Conservation (phyloP, 192 early-diverging fungal species). For the Backusella luteola region DNA sequence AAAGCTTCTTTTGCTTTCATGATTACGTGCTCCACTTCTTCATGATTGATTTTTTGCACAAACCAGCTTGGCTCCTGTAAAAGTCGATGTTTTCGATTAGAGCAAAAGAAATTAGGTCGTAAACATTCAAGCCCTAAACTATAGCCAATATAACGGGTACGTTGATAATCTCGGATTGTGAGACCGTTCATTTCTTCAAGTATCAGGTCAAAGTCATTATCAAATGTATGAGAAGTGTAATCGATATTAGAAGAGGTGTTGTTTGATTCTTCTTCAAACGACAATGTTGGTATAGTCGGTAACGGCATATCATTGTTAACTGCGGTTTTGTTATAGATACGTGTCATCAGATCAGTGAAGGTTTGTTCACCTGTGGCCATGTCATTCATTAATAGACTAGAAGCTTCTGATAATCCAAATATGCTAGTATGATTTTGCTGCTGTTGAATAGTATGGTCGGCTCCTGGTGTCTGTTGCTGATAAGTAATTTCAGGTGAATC, state of each 20-base stretch:
- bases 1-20: conserved; percentile 16
- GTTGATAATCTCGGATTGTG: conserved; percentile 61
- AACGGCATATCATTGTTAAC: too few relatives aligned
- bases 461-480: background rate
- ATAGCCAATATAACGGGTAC: conserved; percentile 66
- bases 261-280: too few relatives aligned
- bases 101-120: conserved; percentile 38
- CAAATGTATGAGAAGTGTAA: background rate
- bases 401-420: background rate
- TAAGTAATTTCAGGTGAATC: background rate
- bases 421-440: background rate
- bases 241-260: background rate
- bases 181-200: conserved; percentile 55
- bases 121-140: conserved; percentile 71
- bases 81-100: conserved; percentile 30
- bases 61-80: conserved; percentile 38
- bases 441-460: background rate
- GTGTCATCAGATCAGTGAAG: background rate
- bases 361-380: background rate
- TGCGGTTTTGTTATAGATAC: background rate
- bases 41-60: conserved; percentile 40
- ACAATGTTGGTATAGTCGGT: too few relatives aligned
- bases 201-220: conserved; percentile 16
- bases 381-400: background rate
- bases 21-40: conserved; percentile 28